Base-by-base conservation (phyloP, 495 filamentous ascomycete species). In the Daldinia caldariorum region DNA sequence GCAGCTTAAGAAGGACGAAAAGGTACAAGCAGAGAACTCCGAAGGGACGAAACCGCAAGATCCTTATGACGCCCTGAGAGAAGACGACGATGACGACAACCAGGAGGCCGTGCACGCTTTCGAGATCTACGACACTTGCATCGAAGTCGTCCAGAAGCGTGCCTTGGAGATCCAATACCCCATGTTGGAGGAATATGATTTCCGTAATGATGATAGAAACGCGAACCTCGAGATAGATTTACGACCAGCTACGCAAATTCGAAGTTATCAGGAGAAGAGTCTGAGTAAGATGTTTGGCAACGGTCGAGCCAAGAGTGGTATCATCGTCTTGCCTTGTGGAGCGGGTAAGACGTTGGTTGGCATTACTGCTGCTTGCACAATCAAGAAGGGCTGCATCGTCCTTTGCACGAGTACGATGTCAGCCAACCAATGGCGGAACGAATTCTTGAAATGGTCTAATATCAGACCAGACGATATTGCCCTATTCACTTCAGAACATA, bases 201-300 rank as follows among this genome's bases (percentile, higher is more conserved):
- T 97, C 78, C 87, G 94, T n/a, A 94, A 94, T 69, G 96, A 99
- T 76, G 86, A 91, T 35, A 83, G 89, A 62, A 99, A 98, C 74
- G 86, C 94, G 0, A 96, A 91, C 50, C 82, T 98, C 2, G 92
- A 97, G 57, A 98, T 99, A 69, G 94, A 97, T 77, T 82, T 97
- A 50, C 90, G 89, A 74, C 93, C 94, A 2, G 88, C 87, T 73
- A 92, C 92, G 0, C 89, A 91, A 73, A 97, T 97, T 73, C 89
- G 93, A 75, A 89, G 87, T 69, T 98, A 98, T 73, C 96, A 99
- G 79, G 95, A 99, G 80, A 94, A 97, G 81, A 94, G 92, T 70
- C 84, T 99, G 32, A 94, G 91, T 80, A 98, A 99, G 78, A 98
- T 99, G 96, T 99, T 99, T 74, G 94, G 95, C 73, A 99, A 99